Base-by-base conservation (phyloP, 176 grass and related monocot species). In the Avena insularis region DNA sequence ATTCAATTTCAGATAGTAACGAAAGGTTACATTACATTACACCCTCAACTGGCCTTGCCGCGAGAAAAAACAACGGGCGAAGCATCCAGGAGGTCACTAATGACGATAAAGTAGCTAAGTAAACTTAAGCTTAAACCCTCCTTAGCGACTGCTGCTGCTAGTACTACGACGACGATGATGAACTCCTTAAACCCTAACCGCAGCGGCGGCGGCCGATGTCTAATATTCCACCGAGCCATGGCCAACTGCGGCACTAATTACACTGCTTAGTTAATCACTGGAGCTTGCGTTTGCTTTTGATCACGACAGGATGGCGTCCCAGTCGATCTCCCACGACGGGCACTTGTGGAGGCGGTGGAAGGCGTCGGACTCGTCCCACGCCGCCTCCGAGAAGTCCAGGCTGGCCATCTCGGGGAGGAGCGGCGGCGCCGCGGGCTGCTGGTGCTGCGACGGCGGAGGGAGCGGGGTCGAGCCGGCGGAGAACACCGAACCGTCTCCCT, bases 241-340 rank as follows among this genome's bases (percentile, higher is more conserved):
- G 78, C 64, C 12, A 25, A 29, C 85, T 84, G 72, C 79, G 2
- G 71, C 60, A 19, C 59, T 74, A 79, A 73, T 88, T 60, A 69
- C 78, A 86, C 83, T 50, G 62, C 82, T 68, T 82, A 48, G 75
- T 68, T 70, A 35, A 81, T 68, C 58, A 49, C 14, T 11, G 51
- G 61, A 71, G 40, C 84, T 33, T 71, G 15, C 49, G 51, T 27
- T 89, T 83, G 75, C 5, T 81, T 54, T 1, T 63, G 83, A 79
- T 91, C 88, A 93, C 36, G 97, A 92, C 49, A 99, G 79, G 85
- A 99, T 96, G 76, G 91, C 84, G 85, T 99, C 97, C 97, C 97
- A 99, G 88, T 99, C 97, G 83, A 99, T 99, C 73, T 99, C 97
- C 80, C 80, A 97, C 1, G 97, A 99, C 57, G 94, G 94, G 51